Base-by-base conservation (phyloP, 2,329 filamentous ascomycete genomes). In the Chaetomiaceae sp. region DNA sequence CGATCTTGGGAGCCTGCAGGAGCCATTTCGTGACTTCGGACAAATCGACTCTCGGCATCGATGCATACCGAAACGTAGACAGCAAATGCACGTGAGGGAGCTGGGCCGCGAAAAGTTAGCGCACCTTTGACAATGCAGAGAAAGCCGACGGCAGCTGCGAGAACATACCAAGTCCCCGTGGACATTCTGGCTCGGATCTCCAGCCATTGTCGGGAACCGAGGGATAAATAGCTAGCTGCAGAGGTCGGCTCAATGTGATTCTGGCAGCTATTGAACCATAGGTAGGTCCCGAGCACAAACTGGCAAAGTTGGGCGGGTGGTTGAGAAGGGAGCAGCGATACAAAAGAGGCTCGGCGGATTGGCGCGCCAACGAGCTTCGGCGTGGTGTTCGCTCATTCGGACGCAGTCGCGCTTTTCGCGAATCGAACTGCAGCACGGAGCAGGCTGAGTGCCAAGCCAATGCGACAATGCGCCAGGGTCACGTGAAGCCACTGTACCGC, bases 81-180 rank as follows among this genome's bases (percentile, higher is more conserved):
- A 96, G 74, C 52, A 96, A 80, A 65, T 97, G 91, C 58, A 96
- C 81, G 70, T 97, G 91, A 43, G 83, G 84, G 62, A 94, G 79
- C 87, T 93, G 62, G 15, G 27, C 11, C 9, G 24, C 26, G 11
- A 45, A 30, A 14, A 5, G 24, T 54, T 40, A 46, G 48, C 39
- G 34, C 33, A 3, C 38, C 32, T 34, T 27, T 42, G 38, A 41
- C 48, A n/a, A 32, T 7, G 27, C 14, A 26, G 6, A 19, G 19
- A 15, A 10, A 7, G 14, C 8, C 6, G 12, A 36, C 6, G n/a
- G 14, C 12, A 12, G 27, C 12, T 36, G 42, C 7, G 22, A 18
- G 30, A 33, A 51, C 62, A 18, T 48, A 63, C 62, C 58, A 64
- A 46, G 45, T 63, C 60, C 58, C 55, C 55, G 45, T 64, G 58